Base-by-base conservation (phyloP, 768 basidiomycete species). In the Clitopilus passeckerianus region DNA sequence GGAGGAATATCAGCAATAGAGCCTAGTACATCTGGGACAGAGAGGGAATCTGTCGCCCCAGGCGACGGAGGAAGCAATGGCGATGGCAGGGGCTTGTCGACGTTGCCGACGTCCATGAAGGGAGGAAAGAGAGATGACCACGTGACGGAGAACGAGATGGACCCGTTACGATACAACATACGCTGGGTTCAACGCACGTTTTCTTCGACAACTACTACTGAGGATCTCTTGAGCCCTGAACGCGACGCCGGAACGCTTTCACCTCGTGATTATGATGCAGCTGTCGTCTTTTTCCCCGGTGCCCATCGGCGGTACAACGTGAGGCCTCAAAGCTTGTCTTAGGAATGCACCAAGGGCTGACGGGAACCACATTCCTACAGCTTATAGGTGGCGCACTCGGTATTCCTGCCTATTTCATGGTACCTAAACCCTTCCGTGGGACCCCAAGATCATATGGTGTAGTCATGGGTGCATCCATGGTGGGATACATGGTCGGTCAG, bases 211-310 rank as follows among this genome's bases (percentile, higher is more conserved):
- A 20, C 71, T 14, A 64, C 63, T 14, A 70, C 78, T 55, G 79
- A 84, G 60, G 57, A 72, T n/a, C 79, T 85, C 43, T 76, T 86
- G 22, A 68, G 74, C 5, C 83, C 83, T 54, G 78, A 86, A 62
- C 76, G 77, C 54, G 80, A 85, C 34, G 66, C 72, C n/a, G 84
- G 82, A 15, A 74, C 75, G 62, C 70, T 86, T 59, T 75, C 78
- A 5, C 66, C 64, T 18, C 79, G 77, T 57, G 87, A 90, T 74
- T 88, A 81, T 67, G 76, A 86, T 0, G 68, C 79, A 10, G 81
- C 86, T 4, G 66, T 75, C 59, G 67, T 67, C 24, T 89, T 88
- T 73, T 70, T 86, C 24, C 80, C 86, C 35, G 79, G 77, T 37
- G 64, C 67, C n/a, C 71, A 75, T 59, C 74, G 71, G 46, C 67